Base-by-base conservation (phyloP, 345 rosid species). In the Stellera chamaejasme region DNA sequence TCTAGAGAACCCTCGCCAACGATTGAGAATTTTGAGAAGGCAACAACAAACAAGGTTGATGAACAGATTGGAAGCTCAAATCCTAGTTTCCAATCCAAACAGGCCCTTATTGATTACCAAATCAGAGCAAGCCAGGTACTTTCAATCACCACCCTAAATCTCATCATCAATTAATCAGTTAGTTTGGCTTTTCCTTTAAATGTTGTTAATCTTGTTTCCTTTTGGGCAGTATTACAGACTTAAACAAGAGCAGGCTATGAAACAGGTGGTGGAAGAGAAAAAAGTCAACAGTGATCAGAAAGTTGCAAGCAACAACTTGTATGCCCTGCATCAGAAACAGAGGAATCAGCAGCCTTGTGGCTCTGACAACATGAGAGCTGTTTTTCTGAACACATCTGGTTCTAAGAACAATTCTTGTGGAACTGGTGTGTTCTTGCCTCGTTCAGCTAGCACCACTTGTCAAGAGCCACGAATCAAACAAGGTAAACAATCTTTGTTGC, bases 341-440 rank as follows among this genome's bases (percentile, higher is more conserved):
- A 48, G 54, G 39, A 58, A 58, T 14, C 71, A 53, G 56, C 72
- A 58, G 60, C 73, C 45, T 19, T 55, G 48, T 11, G 73, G 73
- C 53, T 74, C 92, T 0, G 83, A 78, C 5, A 72, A 78, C 5
- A 72, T 71, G 77, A 78, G 73, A 46, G 88, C 88, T n/a, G 81
- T 90, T 66, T 78, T 84, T 56, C 81, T 82, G 10, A 69, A 72
- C 19, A 77, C 77, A 53, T 51, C 77, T 14, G 72, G 82, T 62
- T 62, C 85, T 10, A 71, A 55, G 66, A 61, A 66, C 27, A 74
- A 72, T 23, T 76, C 96, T n/a, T 50, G 72, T 62, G 98, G 96
- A 27, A 91, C 98, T 1, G 98, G 98, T 23, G 98, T 91, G 52
- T 91, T 91, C 79, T 73, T 91, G 76, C 98, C 98, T 39, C 73